Conservation (phyloP, 1,139 yeast genomes). For the Zygotorulaspora mrakii region DNA sequence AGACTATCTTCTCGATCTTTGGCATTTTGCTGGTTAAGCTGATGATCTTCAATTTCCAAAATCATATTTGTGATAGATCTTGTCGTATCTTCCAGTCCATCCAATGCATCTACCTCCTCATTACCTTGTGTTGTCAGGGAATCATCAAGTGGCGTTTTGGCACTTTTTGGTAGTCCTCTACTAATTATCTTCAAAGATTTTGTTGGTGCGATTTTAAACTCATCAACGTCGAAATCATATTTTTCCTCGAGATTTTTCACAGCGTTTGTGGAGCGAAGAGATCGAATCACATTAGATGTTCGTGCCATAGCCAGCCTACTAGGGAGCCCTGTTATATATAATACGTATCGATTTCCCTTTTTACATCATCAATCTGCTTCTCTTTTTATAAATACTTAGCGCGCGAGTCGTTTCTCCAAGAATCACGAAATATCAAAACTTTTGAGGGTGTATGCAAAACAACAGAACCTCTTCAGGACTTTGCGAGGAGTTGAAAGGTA, state of each 20-base stretch:
- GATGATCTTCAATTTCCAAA: conserved; percentile 17
- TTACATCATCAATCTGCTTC: neutral
- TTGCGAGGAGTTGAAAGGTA: neutral
- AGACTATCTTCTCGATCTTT: conserved; percentile 38
- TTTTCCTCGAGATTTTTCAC: conserved; percentile 18
- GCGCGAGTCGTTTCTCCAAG: neutral
- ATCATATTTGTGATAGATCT: conserved; percentile 23
- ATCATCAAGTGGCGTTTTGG: conserved; percentile 1
- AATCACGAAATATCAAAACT: too few relatives aligned
- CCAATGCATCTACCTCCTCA: conserved; percentile 2
- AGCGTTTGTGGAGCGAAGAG: conserved; percentile 20
- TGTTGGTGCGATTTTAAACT: conserved; percentile 25
- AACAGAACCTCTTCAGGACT: too few relatives aligned
- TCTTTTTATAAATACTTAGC: neutral
- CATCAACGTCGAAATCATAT: conserved; percentile 32
- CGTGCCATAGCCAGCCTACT: conserved; percentile 9
- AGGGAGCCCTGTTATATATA: neutral
- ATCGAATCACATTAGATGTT: conserved; percentile 15
- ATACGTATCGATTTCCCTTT: neutral
- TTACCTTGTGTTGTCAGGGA: conserved; percentile 3
- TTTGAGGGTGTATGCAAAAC: too few relatives aligned
- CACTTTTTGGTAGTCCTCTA: conserved; percentile 12
- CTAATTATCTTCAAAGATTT: conserved; percentile 15
- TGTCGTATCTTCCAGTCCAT: conserved; percentile 17
- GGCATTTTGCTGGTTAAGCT: conserved; percentile 6